Percentiles rank a stretch among this genome's conserved stretches.
phyloP scores from a whole-genome alignment of 768 basidiomycete species.

The Pisolithus tinctorius region DNA sequence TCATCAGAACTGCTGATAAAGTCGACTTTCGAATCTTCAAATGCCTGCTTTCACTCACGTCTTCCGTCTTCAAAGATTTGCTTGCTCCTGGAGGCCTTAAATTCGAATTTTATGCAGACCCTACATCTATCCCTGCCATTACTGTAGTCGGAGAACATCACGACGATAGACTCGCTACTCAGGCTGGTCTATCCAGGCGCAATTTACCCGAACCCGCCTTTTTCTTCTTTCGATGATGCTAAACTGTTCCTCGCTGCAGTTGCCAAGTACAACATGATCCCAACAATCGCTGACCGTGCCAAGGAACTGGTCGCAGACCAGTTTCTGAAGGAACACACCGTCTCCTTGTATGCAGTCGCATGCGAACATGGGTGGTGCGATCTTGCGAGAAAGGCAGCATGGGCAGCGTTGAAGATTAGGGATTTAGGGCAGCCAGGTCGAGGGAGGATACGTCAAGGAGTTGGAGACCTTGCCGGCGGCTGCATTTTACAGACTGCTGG shows the following conservation, averaged over 20 bases:
- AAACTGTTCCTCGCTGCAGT: constrained; percentile 11
- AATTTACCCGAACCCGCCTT: constrained; percentile 23
- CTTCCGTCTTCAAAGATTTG: constrained; percentile 29
- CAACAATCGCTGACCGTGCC: constrained; percentile 10
- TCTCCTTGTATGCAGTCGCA: constrained; percentile 25
- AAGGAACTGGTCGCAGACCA: constrained; percentile 8
- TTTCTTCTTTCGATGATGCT: constrained; percentile 6
- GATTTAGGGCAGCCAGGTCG: not conserved
- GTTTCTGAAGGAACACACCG: constrained; percentile 10
- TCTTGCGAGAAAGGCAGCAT: constrained; percentile 18
- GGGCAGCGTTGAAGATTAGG: constrained; percentile 11
- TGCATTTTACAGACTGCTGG: constrained; percentile 34
- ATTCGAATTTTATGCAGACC: constrained; percentile 5
- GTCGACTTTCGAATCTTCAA: constrained; percentile 32
- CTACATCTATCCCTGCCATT: constrained; percentile 25
- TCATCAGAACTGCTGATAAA: constrained; percentile 29
- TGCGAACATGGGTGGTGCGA: constrained; percentile 13
- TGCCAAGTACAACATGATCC: constrained; percentile 20
- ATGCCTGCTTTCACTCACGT: constrained; percentile 30
- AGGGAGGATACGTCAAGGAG: constrained; percentile 25
- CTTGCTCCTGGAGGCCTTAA: constrained; percentile 16
- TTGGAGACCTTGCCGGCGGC: constrained; percentile 36
- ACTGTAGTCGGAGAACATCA: constrained; percentile 35
- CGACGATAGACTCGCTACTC: constrained; percentile 19
- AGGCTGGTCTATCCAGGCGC: constrained; percentile 32